Evolutionary conservation across 148 eudicot species (phyloP).

Genomic region (Pharnaceum exiguum): DNA sequence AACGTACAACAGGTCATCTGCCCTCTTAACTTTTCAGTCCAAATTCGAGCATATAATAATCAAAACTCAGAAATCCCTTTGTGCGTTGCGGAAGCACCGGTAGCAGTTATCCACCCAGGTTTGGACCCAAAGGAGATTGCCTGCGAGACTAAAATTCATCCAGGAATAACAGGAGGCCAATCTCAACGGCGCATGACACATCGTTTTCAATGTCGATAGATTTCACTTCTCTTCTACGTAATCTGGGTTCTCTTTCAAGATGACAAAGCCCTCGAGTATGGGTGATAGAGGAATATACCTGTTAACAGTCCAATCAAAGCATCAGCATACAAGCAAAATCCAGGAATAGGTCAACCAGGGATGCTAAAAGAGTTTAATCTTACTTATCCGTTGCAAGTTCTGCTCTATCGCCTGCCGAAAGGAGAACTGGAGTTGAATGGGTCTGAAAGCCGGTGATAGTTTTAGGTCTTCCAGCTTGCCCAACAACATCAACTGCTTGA

Average conservation of each 20-base stretch:
- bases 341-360: not conserved
- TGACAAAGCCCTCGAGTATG: conserved; percentile 86
- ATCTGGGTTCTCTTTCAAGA: conserved; percentile 87
- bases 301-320: conserved; percentile 9
- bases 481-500: conserved; percentile 96
- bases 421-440: conserved; percentile 87
- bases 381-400: conserved; percentile 99
- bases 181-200: not conserved
- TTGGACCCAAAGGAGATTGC: too few species aligned
- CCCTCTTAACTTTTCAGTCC: too few species aligned
- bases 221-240: conserved; percentile 62
- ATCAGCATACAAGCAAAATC: not conserved
- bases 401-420: conserved; percentile 91
- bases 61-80: too few species aligned
- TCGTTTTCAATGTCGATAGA: not conserved
- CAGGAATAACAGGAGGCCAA: not conserved
- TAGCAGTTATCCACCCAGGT: too few species aligned
- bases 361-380: not conserved
- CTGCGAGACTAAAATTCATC: not conserved
- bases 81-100: too few species aligned
- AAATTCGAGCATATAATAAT: too few species aligned
- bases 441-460: conserved; percentile 97
- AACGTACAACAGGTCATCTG: too few species aligned
- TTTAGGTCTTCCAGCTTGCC: conserved; percentile 94
- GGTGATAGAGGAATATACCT: conserved; percentile 92